These are phyloP conservation scores for Quercus ilex DNA, from an alignment of 306 rosid genomes.

Conservation along the genomic window DNA sequence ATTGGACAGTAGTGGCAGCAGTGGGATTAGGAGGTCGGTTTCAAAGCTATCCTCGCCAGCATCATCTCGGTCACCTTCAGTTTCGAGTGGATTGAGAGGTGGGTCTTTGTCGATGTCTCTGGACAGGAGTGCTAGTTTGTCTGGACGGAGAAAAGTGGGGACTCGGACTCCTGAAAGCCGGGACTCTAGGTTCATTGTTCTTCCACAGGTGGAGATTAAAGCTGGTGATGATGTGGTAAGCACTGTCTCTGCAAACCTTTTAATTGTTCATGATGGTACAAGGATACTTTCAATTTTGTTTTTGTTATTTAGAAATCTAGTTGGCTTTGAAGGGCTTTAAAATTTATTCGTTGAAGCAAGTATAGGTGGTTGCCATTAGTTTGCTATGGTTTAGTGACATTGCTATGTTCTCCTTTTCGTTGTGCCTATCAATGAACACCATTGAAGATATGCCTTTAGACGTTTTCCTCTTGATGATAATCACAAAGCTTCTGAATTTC, in stretches of 20 bases:
- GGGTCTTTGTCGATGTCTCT: conserved; percentile 54
- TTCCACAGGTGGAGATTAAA: conserved; percentile 90
- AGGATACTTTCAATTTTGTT: not conserved
- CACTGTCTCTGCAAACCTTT: conserved; percentile 1
- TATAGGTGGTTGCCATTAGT: not conserved
- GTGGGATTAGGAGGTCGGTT: conserved; percentile 57
- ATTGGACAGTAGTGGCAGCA: conserved; percentile 54
- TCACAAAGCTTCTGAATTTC: not conserved
- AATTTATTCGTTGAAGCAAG: not conserved
- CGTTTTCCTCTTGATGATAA: not conserved
- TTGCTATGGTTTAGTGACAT: not conserved
- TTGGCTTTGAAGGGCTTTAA: not conserved
- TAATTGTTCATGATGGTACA: not conserved
- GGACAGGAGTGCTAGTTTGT: conserved; percentile 55
- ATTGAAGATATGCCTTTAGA: not conserved
- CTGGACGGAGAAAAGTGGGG: conserved; percentile 59
- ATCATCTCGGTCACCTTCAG: conserved; percentile 43
- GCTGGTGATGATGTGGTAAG: conserved; percentile 92
- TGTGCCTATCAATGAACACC: not conserved
- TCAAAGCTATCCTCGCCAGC: conserved; percentile 58
- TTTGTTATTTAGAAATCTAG: not conserved
- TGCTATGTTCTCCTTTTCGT: no score
- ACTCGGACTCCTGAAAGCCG: conserved; percentile 70
- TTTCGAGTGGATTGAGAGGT: conserved; percentile 53
- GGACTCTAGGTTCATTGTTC: conserved; percentile 67